Evolutionary conservation across 192 early-diverging fungal genomes (phyloP).

Genomic region (Linnemannia schmuckeri): DNA sequence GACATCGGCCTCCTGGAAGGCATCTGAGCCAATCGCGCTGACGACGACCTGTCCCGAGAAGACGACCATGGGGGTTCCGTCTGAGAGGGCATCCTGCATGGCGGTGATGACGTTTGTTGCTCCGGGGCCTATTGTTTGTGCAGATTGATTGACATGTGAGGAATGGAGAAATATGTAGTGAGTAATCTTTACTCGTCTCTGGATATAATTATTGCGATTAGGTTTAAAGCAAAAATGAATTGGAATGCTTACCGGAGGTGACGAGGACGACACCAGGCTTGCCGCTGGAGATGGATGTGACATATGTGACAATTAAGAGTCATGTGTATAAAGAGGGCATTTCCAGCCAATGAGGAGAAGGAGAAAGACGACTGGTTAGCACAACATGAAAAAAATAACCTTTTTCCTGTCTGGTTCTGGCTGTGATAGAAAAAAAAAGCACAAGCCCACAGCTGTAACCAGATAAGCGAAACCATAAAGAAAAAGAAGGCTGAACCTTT

Average conservation of each 20-base stretch:
- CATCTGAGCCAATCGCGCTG: constrained; percentile 92
- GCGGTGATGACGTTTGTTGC: constrained; percentile 98
- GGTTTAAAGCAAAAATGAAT: background rate
- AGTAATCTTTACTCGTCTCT: background rate
- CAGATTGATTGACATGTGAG: constrained; percentile 53
- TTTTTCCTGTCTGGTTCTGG: background rate
- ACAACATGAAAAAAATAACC: background rate
- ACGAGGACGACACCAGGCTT: constrained; percentile 78
- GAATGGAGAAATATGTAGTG: constrained; percentile 1
- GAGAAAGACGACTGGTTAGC: background rate
- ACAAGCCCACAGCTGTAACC: background rate
- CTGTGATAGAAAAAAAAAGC: background rate
- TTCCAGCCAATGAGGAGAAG: constrained; percentile 8
- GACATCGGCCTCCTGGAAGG: constrained; percentile 99
- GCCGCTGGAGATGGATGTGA: constrained; percentile 60
- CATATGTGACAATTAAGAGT: constrained; percentile 21
- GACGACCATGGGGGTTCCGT: constrained; percentile 96
- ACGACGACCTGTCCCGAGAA: constrained; percentile 96
- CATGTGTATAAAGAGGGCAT: background rate
- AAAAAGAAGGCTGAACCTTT: background rate
- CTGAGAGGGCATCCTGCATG: constrained; percentile 96
- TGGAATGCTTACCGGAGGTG: constrained; percentile 31
- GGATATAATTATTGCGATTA: background rate
- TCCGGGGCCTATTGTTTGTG: constrained; percentile 96
- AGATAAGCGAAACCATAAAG: constrained; percentile 51